Evolutionary conservation across 2,329 filamentous ascomycete genomes (phyloP).

Genomic region (Fusarium praegraminearum): DNA sequence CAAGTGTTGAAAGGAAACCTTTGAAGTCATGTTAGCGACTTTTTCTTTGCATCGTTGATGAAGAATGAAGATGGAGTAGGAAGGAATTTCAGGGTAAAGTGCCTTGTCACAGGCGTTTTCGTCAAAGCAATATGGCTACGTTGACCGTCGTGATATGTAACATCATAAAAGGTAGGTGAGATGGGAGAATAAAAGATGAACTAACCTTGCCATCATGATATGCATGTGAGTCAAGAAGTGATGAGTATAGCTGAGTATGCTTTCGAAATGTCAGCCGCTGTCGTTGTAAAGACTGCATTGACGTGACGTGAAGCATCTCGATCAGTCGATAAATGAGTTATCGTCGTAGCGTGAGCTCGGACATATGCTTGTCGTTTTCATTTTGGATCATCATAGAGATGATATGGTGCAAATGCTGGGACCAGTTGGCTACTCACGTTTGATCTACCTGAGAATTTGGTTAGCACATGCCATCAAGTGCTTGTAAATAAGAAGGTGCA

Average conservation of each 20-base stretch:
- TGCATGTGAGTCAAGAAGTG: background rate
- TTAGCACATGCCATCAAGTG: conserved; percentile 39
- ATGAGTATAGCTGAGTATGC: conserved; percentile 3
- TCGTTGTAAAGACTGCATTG: conserved; percentile 30
- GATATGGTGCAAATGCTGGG: conserved; percentile 27
- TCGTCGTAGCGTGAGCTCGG: conserved; percentile 74
- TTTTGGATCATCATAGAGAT: conserved; percentile 82
- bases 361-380: conserved; percentile 98
- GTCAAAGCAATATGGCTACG: conserved; percentile 61
- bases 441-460: conserved; percentile 16
- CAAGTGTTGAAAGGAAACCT: background rate
- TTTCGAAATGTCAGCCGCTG: conserved; percentile 45
- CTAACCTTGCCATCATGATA: conserved; percentile 44
- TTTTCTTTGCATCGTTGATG: background rate
- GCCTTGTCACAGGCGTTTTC: conserved; percentile 62
- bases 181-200: conserved; percentile 8
- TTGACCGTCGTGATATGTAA: conserved; percentile 63
- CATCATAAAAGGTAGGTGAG: conserved; percentile 53
- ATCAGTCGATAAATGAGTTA: conserved; percentile 54
- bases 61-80: background rate
- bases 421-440: conserved; percentile 44
- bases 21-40: conserved; percentile 28
- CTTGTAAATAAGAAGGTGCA: conserved; percentile 16
- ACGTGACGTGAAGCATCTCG: conserved; percentile 36
- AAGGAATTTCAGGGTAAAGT: conserved; percentile 41